A percentile compares a stretch with the other conserved stretches of the same genome.
These are phyloP conservation scores for Prunus padus DNA, from an alignment of 306 rosid species.

Conservation along the genomic window DNA sequence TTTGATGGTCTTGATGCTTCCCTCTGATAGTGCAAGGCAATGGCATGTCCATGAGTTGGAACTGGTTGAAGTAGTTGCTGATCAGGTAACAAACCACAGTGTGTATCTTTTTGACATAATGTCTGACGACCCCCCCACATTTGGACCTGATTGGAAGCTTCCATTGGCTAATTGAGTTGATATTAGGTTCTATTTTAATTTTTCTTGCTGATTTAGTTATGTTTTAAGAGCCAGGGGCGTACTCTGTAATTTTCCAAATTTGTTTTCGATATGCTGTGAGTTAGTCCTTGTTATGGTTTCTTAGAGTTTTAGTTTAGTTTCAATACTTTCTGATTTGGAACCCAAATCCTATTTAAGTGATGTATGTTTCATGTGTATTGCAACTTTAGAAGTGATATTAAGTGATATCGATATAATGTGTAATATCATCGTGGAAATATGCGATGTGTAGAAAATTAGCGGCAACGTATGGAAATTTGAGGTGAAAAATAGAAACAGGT, in stretches of 20 bases:
- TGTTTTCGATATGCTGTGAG: background rate
- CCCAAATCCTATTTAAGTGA: background rate
- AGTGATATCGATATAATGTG: no score
- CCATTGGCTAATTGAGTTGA: background rate
- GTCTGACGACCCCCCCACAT: background rate
- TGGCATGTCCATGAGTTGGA: constrained; percentile 94
- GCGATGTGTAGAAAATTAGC: no score
- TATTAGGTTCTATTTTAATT: background rate
- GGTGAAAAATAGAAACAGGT: no score
- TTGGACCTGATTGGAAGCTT: background rate
- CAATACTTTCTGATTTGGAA: background rate
- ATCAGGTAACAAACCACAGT: constrained; percentile 59
- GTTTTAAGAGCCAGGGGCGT: background rate
- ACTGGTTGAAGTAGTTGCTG: constrained; percentile 98
- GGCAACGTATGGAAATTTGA: no score
- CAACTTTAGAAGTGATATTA: no score
- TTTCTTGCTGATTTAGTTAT: background rate
- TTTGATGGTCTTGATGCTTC: constrained; percentile 96
- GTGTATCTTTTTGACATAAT: constrained; percentile 9
- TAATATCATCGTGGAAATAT: no score
- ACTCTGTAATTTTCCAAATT: background rate
- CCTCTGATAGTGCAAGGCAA: constrained; percentile 87
- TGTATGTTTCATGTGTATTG: no score
- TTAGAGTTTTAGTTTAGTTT: background rate
- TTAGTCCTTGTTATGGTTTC: background rate